Evolutionary conservation across 208 protist genomes (phyloP), one percentile per base, ranked within the genome.

Genomic region (Vickermania ingenoplastis): DNA sequence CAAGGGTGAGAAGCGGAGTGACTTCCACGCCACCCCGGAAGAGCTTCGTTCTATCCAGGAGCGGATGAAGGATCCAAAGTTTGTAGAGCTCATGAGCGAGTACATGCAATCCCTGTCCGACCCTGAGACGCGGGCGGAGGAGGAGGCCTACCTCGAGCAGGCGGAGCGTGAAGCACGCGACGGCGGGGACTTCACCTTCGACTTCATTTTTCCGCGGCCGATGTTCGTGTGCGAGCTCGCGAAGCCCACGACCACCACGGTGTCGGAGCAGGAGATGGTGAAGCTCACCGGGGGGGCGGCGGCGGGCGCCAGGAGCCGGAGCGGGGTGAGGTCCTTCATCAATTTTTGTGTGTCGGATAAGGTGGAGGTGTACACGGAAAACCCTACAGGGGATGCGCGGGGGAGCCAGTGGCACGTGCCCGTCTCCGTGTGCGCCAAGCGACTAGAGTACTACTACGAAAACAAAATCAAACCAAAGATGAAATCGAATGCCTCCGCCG

Each of bases 41-140:
- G 84, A 95, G 68, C 55, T 95, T 23, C 70, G 61, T 4, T 71
- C 67, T 1, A 92, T 96, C 54, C 41, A 83, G 51, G 81, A 91
- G 24, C 86, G 83, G 45, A 92, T 96, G 87, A 83, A 91, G 66
- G 86, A 96, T 57, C 90, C 90, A n/a, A 74, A 79, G 29, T 96
- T 96, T 59, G 65, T 86, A 23, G 66, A 92, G 61, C 75, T 96
- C 17, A 85, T 92, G 69, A 74, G 85, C 27, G 86, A 94, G 29
- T 96, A 96, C 75, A 92, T 93, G 83, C 60, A 82, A 25, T 81
- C 80, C 17, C 83, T 96, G 41, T 63, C 80, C 49, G 90, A 96
- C 65, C 90, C 90, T 1, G 81, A 92, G 52, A 89, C 82, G 5
- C 83, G 81, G 1, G 61, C 71, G 1, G 87, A 96, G 69, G 86